Evolutionary conservation across 306 rosid genomes (phyloP), one percentile per base, ranked within the genome.

Genomic region (Vigna mungo): DNA sequence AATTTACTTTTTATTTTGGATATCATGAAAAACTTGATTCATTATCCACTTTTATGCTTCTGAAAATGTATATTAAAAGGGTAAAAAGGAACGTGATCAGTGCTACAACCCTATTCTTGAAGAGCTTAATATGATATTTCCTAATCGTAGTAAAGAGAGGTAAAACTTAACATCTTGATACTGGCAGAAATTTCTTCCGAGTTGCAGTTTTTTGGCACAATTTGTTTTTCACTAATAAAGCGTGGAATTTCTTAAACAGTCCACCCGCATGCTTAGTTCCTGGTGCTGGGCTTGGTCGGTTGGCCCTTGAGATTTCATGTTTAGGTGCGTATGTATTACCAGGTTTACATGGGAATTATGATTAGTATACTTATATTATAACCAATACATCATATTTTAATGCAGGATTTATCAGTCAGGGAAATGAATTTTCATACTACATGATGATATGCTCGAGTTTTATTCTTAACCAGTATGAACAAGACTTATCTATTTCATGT

Each of bases 371-470:
- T 51, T 44, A 11, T 68, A 49, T 72, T 13, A 36, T 80, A 27
- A 39, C 63, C 76, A 70, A 59, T 76, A 58, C 79, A 69, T 68
- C 62, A 41, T 62, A 44, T 76, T 73, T 72, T 82, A 75, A 62
- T 80, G 84, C 87, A 95, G 99, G 97, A 79, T 95, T 92, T 87
- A 83, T 92, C 60, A 80, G 97, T 78, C 99, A 95, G 78, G 99
- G 99, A 84, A 95, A 95, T 82, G 99, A 92, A 81, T 95, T 95
- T 87, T 95, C 99, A 36, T 95, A 95, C 86, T 92, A 95, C 87
- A 95, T 95, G 99, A 95, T 95, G 99, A 95, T 95, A 89, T 92
- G 97, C 88, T 95, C 97, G 23, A 90, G 93, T 88, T 95, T 88
- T 89, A 92, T 95, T 85, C 99, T 95, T 77, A 95, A 95, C 80